Evolutionary conservation across 345 rosid genomes (phyloP).

Genomic region (Cochlearia excelsa): DNA sequence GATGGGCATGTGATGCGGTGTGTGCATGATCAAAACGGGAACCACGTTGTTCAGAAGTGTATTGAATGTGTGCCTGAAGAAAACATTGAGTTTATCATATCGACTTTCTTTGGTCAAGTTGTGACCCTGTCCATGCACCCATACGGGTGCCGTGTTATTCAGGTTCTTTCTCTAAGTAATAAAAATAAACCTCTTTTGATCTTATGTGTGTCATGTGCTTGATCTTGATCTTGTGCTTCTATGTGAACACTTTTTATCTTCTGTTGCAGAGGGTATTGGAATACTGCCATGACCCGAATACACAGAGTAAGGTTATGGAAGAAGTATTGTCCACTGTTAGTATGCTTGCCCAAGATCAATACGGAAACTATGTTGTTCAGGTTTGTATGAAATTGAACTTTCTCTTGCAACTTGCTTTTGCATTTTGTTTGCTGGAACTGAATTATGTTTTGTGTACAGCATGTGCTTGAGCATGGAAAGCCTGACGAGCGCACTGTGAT

Average conservation of each 20-base stretch:
- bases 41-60: slow-evolving; percentile 96
- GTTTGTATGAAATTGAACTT: slow-evolving; percentile 40
- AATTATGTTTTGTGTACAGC: slow-evolving; percentile 42
- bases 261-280: slow-evolving; percentile 78
- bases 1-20: slow-evolving; percentile 93
- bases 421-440: slow-evolving; percentile 1
- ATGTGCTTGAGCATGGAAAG: slow-evolving; percentile 94
- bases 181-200: neutral
- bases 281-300: slow-evolving; percentile 68
- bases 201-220: neutral
- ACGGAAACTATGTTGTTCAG: slow-evolving; percentile 98
- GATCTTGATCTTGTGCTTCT: neutral
- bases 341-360: slow-evolving; percentile 94
- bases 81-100: slow-evolving; percentile 68
- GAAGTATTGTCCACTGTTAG: slow-evolving; percentile 75
- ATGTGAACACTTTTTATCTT: neutral
- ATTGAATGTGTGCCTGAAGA: slow-evolving; percentile 93
- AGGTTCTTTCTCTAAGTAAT: slow-evolving; percentile 42
- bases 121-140: slow-evolving; percentile 86
- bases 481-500: slow-evolving; percentile 77
- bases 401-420: neutral
- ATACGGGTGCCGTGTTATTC: slow-evolving; percentile 97
- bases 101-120: slow-evolving; percentile 86
- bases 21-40: slow-evolving; percentile 96
- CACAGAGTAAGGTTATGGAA: slow-evolving; percentile 84